A percentile compares a stretch with the other conserved stretches of the same genome.
Evolutionary conservation across 108 stramenopile species (phyloP).

Genomic region (Pseudonitzschia multiseries): DNA sequence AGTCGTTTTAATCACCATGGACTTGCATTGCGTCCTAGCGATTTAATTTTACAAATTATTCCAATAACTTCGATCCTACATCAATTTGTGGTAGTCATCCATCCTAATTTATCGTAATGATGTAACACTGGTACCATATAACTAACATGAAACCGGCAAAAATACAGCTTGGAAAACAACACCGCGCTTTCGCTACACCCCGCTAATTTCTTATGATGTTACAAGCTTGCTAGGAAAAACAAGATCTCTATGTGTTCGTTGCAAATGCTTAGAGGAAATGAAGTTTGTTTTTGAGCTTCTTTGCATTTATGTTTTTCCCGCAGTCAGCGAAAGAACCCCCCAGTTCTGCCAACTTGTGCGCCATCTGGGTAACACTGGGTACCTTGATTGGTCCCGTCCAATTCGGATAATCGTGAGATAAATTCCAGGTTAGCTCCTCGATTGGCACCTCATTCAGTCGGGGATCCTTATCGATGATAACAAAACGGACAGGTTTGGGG

Average conservation of each 20-base stretch:
- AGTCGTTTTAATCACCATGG: no score
- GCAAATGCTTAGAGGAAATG: conserved; percentile 46
- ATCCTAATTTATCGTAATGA: no score
- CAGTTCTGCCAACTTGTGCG: conserved; percentile 74
- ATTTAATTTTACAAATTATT: background rate
- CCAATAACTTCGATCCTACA: background rate
- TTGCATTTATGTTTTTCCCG: conserved; percentile 43
- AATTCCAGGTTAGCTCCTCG: conserved; percentile 47
- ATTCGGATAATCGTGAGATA: conserved; percentile 73
- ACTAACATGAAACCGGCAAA: no score
- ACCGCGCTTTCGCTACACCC: no score
- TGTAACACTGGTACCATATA: no score
- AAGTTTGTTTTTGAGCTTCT: conserved; percentile 42
- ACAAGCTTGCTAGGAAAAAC: no score
- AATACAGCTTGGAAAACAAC: no score
- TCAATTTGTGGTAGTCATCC: no score
- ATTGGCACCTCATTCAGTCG: conserved; percentile 38
- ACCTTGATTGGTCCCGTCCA: conserved; percentile 71
- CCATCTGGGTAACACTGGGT: conserved; percentile 54
- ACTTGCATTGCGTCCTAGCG: no score
- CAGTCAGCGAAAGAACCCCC: conserved; percentile 54
- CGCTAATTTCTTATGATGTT: no score
- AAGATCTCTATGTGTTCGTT: background rate
- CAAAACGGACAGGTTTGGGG: conserved; percentile 60
- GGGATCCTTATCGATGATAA: conserved; percentile 46